Evolutionary conservation across 2,329 filamentous ascomycete genomes (phyloP).

Genomic region (Pseudogymnoascus sp.): DNA sequence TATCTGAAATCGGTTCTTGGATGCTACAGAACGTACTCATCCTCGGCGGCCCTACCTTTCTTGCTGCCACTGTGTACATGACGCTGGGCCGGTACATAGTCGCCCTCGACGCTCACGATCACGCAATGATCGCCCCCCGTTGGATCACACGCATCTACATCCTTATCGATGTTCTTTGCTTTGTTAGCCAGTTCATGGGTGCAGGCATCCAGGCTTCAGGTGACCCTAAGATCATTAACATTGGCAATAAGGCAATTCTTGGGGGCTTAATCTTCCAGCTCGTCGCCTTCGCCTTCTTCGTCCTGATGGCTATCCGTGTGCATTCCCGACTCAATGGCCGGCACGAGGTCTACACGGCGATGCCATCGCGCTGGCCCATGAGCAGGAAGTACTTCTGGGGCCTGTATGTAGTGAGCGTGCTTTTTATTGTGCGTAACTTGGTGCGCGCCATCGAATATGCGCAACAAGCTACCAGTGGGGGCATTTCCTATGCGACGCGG

Average conservation of each 20-base stretch:
- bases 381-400: constrained; percentile 4
- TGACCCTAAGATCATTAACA: constrained; percentile 18
- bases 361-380: neutral
- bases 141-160: constrained; percentile 48
- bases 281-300: constrained; percentile 44
- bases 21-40: constrained; percentile 36
- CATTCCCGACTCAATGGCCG: neutral
- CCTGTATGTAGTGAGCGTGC: neutral
- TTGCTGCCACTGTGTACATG: constrained; percentile 43
- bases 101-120: constrained; percentile 33
- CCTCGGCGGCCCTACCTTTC: constrained; percentile 37
- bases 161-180: constrained; percentile 41
- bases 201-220: constrained; percentile 11
- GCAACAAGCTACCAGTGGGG: neutral
- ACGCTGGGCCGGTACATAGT: constrained; percentile 35
- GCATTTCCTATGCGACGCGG: constrained; percentile 2
- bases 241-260: constrained; percentile 39
- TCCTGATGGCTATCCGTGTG: constrained; percentile 19
- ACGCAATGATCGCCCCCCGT: constrained; percentile 36
- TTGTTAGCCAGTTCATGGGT: constrained; percentile 35
- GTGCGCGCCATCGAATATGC: constrained; percentile 11
- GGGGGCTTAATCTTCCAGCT: constrained; percentile 44
- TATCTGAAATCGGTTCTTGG: constrained; percentile 26
- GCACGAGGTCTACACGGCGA: neutral
- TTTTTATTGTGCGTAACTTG: constrained; percentile 9